phyloP scores from a whole-genome alignment of 2,329 filamentous ascomycete genomes.

The Aspergillus sergii region DNA sequence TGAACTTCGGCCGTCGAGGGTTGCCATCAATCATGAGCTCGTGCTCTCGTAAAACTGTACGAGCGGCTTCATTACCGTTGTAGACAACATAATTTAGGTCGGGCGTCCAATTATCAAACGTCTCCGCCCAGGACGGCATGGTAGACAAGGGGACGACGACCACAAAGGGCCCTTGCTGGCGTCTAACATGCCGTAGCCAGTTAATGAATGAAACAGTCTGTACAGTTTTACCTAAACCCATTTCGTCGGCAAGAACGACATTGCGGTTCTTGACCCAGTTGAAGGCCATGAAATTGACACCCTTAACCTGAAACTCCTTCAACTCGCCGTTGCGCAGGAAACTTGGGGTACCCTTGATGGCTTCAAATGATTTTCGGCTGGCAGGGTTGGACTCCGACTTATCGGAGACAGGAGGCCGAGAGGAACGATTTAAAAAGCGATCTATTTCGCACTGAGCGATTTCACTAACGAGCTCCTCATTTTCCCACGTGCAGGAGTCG shows the following conservation, averaged over 20 bases:
- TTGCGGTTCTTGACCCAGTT: conserved; percentile 96
- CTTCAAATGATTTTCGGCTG: conserved; percentile 71
- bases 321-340: conserved; percentile 86
- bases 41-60: conserved; percentile 84
- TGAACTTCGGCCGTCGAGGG: conserved; percentile 87
- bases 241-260: conserved; percentile 96
- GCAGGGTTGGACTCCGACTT: conserved; percentile 73
- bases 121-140: conserved; percentile 97
- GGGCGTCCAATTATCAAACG: conserved; percentile 93
- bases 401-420: conserved; percentile 79
- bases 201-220: conserved; percentile 97
- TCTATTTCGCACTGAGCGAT: conserved; percentile 90
- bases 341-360: conserved; percentile 77
- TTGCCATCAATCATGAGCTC: conserved; percentile 88
- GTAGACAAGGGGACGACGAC: conserved; percentile 97
- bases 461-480: conserved; percentile 70
- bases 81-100: conserved; percentile 98
- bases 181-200: conserved; percentile 88
- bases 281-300: conserved; percentile 91
- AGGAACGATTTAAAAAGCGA: conserved; percentile 81
- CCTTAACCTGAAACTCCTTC: conserved; percentile 89
- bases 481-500: conserved; percentile 93
- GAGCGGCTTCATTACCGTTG: conserved; percentile 83
- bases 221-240: conserved; percentile 97
- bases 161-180: conserved; percentile 91